Conservation (phyloP, 129 eudicot species). For the Ambrosia artemisiifolia region DNA sequence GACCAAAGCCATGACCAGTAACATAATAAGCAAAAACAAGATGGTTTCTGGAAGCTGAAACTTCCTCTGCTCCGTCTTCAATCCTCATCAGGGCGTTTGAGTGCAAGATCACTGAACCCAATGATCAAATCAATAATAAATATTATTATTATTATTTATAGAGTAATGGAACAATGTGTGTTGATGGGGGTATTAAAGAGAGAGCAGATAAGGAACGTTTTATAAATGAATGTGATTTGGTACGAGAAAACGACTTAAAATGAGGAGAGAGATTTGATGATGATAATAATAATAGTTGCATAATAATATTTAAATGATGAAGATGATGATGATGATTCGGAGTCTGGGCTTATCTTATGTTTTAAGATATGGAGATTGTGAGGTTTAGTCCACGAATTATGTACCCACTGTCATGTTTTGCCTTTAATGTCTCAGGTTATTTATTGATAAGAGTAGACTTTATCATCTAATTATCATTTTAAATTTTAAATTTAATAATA, state of each 20-base stretch:
- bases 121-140: neutral
- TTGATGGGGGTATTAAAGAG: constrained; percentile 9
- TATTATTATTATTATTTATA: neutral
- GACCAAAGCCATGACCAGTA: constrained; percentile 90
- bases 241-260: constrained; percentile 25
- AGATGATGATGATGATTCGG: neutral
- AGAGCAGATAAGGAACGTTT: constrained; percentile 8
- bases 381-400: constrained; percentile 13
- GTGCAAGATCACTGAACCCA: neutral
- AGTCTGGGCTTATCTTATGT: constrained; percentile 19
- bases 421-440: neutral
- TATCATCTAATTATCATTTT: no score
- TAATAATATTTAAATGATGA: no score
- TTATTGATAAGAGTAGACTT: no score
- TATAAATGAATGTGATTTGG: constrained; percentile 23
- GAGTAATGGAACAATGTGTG: constrained; percentile 26
- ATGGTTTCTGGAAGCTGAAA: constrained; percentile 36
- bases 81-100: constrained; percentile 27
- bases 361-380: neutral
- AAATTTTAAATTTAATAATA: no score
- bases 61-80: constrained; percentile 30
- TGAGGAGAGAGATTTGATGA: constrained; percentile 1
- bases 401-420: neutral
- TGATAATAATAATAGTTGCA: neutral
- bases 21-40: constrained; percentile 81